Base-by-base conservation (phyloP, 2,329 filamentous ascomycete genomes). In the Colletotrichum nymphaeae region DNA sequence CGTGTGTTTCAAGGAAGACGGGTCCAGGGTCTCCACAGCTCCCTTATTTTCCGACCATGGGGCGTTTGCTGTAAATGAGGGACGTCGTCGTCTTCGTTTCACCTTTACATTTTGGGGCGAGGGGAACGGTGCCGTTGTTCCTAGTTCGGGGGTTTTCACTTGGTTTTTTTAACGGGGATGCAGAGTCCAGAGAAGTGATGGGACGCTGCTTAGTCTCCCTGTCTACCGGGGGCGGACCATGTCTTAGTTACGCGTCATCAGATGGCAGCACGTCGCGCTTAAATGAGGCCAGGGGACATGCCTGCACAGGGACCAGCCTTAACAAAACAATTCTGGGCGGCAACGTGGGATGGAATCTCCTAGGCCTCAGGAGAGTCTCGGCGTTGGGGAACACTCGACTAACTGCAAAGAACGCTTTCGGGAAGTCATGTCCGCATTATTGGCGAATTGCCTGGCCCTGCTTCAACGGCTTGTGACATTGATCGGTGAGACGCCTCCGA, bases 201-300 rank as follows among this genome's bases (percentile, higher is more conserved):
- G 28, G n/a, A 35, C 32, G n/a, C 22, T 69, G 26, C 42, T 26
- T 11, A 19, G 42, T 22, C 24, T 59, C 26, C 53, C 9, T 53
- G 9, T 52, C 53, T 26, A 35, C 53, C 7, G 14, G 37, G 67
- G 67, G 55, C 32, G 24, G 46, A 56, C 65, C 70, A 65, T 65
- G 67, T 56, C 32, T 56, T 49, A 62, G 52, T 73, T 70, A 70
- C 67, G 56, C 70, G 67, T 65, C 60, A 65, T 73, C 56, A 24
- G 60, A 70, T 65, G 35, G 46, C 49, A 62, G 32, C 14, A 66
- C 37, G 67, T 71, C 56, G 62, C 67, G 67, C 28, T 56, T 73
- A 73, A 62, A 73, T 62, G 67, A 73, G 35, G 60, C 55, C 70
- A 73, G 67, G 70, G 67, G 26, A n/a, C 26, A 73, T 73, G 67